Percentiles rank a stretch among this genome's conserved stretches.
Conservation (phyloP, 768 basidiomycete genomes). For the Favolaschia claudopus region DNA sequence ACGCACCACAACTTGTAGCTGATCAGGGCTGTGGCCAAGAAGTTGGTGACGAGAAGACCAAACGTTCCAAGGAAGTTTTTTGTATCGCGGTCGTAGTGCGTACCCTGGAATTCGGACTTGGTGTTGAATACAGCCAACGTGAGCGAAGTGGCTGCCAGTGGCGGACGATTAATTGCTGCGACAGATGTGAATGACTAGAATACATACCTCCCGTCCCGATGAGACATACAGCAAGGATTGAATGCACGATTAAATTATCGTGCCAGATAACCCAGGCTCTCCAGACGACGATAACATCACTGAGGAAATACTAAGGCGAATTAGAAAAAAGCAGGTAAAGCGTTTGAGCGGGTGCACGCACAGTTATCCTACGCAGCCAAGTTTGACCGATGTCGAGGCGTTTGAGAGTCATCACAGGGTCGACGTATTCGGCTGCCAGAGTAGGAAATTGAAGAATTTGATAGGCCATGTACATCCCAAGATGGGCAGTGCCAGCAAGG, state of each 20-base stretch:
- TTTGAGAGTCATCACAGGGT: neutral
- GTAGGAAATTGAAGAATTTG: conserved; percentile 15
- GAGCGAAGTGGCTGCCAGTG: conserved; percentile 18
- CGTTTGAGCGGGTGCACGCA: no score
- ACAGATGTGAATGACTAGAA: neutral
- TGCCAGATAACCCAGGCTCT: conserved; percentile 28
- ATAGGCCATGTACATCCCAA: conserved; percentile 12
- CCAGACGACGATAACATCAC: conserved; percentile 30
- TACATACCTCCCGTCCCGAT: conserved; percentile 24
- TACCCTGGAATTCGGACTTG: conserved; percentile 17
- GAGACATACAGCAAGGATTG: conserved; percentile 19
- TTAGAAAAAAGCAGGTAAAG: neutral
- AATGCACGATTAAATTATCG: conserved; percentile 17
- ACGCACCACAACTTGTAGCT: conserved; percentile 25
- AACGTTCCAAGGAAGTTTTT: conserved; percentile 28
- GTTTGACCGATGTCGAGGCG: conserved; percentile 14
- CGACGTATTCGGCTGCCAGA: conserved; percentile 17
- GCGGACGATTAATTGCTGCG: neutral
- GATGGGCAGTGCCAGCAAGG: conserved; percentile 16
- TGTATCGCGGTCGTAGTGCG: neutral
- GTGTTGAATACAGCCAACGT: conserved; percentile 21
- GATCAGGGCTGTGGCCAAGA: conserved; percentile 21
- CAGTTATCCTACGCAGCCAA: conserved; percentile 13
- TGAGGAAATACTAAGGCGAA: conserved; percentile 20
- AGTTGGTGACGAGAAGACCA: conserved; percentile 23